A percentile compares a stretch with the other conserved stretches of the same genome.
phyloP scores from a whole-genome alignment of 495 filamentous ascomycete species.

The Alectoria sarmentosa region DNA sequence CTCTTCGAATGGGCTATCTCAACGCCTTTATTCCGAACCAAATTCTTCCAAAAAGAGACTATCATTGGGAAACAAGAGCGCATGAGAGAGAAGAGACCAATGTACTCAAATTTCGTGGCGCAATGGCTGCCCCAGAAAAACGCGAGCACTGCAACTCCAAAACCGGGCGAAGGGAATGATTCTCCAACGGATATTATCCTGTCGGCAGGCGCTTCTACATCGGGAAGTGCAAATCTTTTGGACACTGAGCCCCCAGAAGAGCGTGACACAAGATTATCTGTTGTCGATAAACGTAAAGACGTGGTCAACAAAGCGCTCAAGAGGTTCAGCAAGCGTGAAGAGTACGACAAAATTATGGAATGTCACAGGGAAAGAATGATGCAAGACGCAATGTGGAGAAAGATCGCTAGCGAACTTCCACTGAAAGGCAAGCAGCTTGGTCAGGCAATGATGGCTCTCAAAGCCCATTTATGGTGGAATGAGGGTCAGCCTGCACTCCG shows the following conservation, averaged over 20 bases:
- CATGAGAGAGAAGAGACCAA: background rate
- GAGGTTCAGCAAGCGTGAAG: conserved; percentile 24
- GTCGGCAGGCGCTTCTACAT: background rate
- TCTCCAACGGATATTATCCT: background rate
- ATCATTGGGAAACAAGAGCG: background rate
- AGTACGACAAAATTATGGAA: conserved; percentile 14
- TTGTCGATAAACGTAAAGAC: background rate
- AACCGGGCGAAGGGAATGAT: background rate
- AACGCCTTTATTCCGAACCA: conserved; percentile 38
- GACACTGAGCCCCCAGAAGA: background rate
- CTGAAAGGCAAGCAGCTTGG: conserved; percentile 13
- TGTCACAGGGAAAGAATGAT: conserved; percentile 15
- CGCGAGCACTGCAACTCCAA: background rate
- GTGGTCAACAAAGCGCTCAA: conserved; percentile 25
- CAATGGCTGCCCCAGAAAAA: background rate
- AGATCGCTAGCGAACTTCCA: conserved; percentile 20
- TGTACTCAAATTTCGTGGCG: background rate
- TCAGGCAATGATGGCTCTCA: conserved; percentile 15
- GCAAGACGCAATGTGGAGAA: conserved; percentile 25
- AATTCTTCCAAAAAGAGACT: conserved; percentile 1
- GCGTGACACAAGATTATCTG: background rate
- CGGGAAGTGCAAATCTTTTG: background rate
- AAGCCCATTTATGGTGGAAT: background rate
- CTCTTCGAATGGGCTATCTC: conserved; percentile 47
- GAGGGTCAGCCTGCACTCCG: background rate